A percentile compares a stretch with the other conserved stretches of the same genome.
Evolutionary conservation across 1,139 yeast genomes (phyloP).

Genomic region (Blastobotrys proliferans): DNA sequence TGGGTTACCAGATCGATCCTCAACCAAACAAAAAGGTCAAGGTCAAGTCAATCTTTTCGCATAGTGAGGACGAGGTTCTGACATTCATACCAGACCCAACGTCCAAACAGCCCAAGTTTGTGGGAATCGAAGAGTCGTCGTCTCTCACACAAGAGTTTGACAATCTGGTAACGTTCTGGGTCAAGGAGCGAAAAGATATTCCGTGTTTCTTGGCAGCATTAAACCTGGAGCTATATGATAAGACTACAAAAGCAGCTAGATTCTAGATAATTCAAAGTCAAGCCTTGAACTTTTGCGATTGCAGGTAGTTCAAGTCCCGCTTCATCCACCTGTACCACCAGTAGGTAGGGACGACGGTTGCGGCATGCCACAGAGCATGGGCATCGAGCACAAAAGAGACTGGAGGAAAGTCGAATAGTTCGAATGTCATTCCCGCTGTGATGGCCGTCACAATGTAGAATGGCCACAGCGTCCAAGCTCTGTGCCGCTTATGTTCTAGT

Average conservation of each 20-base stretch:
- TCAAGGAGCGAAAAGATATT: slow-evolving; percentile 62
- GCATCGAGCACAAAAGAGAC: slow-evolving; percentile 69
- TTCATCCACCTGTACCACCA: slow-evolving; percentile 40
- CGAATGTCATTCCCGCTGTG: slow-evolving; percentile 74
- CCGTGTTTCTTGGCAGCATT: slow-evolving; percentile 80
- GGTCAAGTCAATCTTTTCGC: slow-evolving; percentile 53
- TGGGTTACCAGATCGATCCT: slow-evolving; percentile 76
- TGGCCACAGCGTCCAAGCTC: slow-evolving; percentile 50
- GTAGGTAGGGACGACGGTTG: slow-evolving; percentile 37
- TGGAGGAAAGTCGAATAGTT: slow-evolving; percentile 86
- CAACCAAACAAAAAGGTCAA: slow-evolving; percentile 64
- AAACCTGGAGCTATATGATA: slow-evolving; percentile 59
- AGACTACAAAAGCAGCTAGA: slow-evolving; percentile 26
- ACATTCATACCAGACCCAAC: slow-evolving; percentile 37
- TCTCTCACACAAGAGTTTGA: slow-evolving; percentile 49
- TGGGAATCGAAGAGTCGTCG: slow-evolving; percentile 31
- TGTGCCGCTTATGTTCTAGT: slow-evolving; percentile 2
- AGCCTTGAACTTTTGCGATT: slow-evolving; percentile 7
- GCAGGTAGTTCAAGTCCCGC: slow-evolving; percentile 28
- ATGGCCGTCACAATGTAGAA: slow-evolving; percentile 49
- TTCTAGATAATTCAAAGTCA: slow-evolving; percentile 14
- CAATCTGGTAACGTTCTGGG: slow-evolving; percentile 61
- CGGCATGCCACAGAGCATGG: slow-evolving; percentile 84
- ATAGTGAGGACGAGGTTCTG: slow-evolving; percentile 33
- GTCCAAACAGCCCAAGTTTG: slow-evolving; percentile 28